These are phyloP conservation scores for Pyrus betulifolia DNA, from an alignment of 306 rosid genomes.

Conservation along the genomic window DNA sequence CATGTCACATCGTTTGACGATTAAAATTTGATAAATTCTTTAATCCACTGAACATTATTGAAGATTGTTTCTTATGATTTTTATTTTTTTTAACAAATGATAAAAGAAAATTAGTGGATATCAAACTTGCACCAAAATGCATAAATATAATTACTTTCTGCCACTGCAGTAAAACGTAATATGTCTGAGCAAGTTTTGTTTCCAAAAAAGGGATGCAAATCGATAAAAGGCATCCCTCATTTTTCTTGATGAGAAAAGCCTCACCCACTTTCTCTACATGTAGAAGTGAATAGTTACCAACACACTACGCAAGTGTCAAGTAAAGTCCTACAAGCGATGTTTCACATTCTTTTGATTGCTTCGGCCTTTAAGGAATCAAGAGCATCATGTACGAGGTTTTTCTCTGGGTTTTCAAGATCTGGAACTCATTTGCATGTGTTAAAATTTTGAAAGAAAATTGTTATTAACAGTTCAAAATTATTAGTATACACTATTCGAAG, in stretches of 20 bases:
- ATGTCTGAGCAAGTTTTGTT: neutral
- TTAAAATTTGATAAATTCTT: neutral
- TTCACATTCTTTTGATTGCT: neutral
- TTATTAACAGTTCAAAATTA: neutral
- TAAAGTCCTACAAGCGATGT: constrained; percentile 36
- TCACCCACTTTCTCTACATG: neutral
- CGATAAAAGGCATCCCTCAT: neutral
- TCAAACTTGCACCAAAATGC: fast-evolving
- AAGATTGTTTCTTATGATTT: neutral
- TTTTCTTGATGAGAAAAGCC: neutral
- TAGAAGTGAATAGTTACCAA: constrained; percentile 9
- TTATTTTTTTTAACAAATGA: too few relatives aligned
- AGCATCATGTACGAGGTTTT: neutral
- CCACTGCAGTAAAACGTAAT: too few relatives aligned
- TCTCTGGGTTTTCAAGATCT: neutral
- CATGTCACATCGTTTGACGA: neutral
- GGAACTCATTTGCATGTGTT: neutral
- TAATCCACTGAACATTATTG: neutral
- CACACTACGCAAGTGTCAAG: constrained; percentile 18
- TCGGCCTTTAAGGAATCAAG: neutral
- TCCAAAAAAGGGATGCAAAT: neutral
- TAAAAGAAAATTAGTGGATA: too few relatives aligned
- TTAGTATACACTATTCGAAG: fast-evolving
- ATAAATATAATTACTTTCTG: too few relatives aligned
- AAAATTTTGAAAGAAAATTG: neutral